Evolutionary conservation across 805 yeast genomes (phyloP).

Genomic region (Schwanniomyces occidentalis): DNA sequence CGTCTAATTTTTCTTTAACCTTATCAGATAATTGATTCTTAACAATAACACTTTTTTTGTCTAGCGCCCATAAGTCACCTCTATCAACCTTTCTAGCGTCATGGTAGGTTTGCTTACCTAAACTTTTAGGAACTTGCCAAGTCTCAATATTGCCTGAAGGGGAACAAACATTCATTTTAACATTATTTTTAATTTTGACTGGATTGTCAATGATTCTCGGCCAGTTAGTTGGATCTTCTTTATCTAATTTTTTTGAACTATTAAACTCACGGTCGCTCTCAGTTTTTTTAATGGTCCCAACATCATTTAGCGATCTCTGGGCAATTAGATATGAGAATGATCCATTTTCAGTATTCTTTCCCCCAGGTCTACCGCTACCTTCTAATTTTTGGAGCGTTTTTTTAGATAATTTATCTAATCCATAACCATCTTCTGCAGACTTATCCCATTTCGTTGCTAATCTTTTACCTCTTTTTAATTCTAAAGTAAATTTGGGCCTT

Average conservation of each 20-base stretch:
- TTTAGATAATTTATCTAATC: conserved; percentile 40
- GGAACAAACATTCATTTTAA: conserved; percentile 74
- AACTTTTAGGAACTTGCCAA: conserved; percentile 83
- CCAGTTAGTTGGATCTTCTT: conserved; percentile 43
- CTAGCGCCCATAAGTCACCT: conserved; percentile 84
- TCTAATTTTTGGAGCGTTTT: conserved; percentile 36
- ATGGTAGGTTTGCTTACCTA: conserved; percentile 72
- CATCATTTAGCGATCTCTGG: conserved; percentile 54
- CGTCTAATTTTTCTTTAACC: conserved; percentile 32
- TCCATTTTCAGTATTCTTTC: conserved; percentile 69
- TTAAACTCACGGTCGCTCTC: conserved; percentile 35
- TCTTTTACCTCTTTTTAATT: conserved; percentile 78
- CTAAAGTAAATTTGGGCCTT: conserved; percentile 79
- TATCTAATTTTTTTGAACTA: conserved; percentile 20
- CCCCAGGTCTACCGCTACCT: conserved; percentile 80
- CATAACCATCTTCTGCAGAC: conserved; percentile 54
- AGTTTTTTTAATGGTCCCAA: conserved; percentile 39
- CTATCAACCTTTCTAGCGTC: conserved; percentile 85
- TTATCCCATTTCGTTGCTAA: conserved; percentile 73
- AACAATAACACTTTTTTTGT: conserved; percentile 33
- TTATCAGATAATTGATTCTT: conserved; percentile 32
- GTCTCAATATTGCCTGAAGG: conserved; percentile 78
- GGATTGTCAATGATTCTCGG: conserved; percentile 78
- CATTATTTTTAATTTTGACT: conserved; percentile 77
- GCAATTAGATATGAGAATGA: conserved; percentile 73